phyloP scores from a whole-genome alignment of 306 rosid species.

The Vigna mungo region DNA sequence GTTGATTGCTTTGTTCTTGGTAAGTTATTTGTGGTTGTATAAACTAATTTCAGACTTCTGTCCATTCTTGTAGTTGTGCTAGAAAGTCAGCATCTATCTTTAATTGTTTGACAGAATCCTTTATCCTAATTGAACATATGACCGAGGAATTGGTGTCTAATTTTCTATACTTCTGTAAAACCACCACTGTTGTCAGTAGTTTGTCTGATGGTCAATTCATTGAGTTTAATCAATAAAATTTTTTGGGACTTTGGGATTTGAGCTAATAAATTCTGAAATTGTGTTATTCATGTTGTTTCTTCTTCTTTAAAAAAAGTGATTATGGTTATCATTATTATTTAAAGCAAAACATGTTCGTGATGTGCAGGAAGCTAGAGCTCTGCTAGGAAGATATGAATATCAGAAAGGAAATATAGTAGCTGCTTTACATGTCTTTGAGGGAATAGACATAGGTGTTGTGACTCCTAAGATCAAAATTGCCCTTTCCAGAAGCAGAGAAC shows the following conservation, averaged over 20 bases:
- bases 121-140: constrained; percentile 1
- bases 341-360: constrained; percentile 31
- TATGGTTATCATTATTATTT: constrained; percentile 21
- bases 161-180: background rate
- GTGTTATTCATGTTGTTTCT: background rate
- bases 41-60: constrained; percentile 28
- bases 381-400: constrained; percentile 90
- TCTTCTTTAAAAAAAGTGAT: constrained; percentile 21
- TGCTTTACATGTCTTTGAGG: constrained; percentile 90
- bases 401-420: constrained; percentile 93
- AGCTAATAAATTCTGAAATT: background rate
- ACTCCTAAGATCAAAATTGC: constrained; percentile 74
- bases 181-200: constrained; percentile 14
- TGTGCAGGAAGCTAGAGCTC: constrained; percentile 95
- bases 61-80: constrained; percentile 3
- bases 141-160: constrained; percentile 22
- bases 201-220: constrained; percentile 9
- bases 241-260: background rate
- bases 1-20: constrained; percentile 14
- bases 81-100: background rate
- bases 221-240: background rate
- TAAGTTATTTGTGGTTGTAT: constrained; percentile 14
- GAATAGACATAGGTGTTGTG: constrained; percentile 70
- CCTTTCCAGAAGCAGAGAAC: constrained; percentile 67
- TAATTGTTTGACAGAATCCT: constrained; percentile 17